Evolutionary conservation across 768 basidiomycete genomes (phyloP), one percentile per base, ranked within the genome.

Genomic region (Auriscalpium vulgare): DNA sequence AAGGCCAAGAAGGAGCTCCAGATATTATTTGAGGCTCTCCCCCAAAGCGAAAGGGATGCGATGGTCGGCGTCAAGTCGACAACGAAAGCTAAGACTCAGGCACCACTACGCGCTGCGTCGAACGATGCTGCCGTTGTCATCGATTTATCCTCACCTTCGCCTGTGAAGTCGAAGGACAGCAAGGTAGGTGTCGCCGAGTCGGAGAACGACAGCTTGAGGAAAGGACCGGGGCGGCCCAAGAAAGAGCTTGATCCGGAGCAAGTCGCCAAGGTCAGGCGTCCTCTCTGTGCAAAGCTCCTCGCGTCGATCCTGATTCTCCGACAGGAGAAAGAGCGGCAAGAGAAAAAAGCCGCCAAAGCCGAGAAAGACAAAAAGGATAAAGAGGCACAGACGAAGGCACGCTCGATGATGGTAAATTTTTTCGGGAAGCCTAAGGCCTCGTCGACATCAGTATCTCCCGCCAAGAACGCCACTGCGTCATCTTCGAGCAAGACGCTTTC

Each of bases 391-490:
- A 78, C 81, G 53, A 91, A 82, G 68, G 88, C 90, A 4, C 80
- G 83, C 35, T 84, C 83, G 8, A 70, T 90, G 11, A 83, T 95
- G 83, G 78, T 81, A 0, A 87, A 72, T 65, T 94, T 92, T 73
- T 91, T 94, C 67, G 75, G 78, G 35, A 90, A 88, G 65, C 67
- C 80, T 9, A 82, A 80, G 61, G 54, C 68, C n/a, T 59, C 60
- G 5, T 53, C 61, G 3, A 49, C 46, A 11, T 43, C 58, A 37
- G 59, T 63, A 17, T 58, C 69, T 37, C 58, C 69, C 14, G 65
- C 67, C 49, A 64, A 56, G 40, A 54, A 60, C 53, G 58, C 68
- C 13, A 62, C 66, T 1, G 63, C 65, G 37, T 65, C 70, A 9
- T 56, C 81, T 47, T 75, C 74, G 7, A 66, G 64, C 35, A 60